Evolutionary conservation across 257 asterid genomes (phyloP).

Genomic region (Ligustrum vulgare): DNA sequence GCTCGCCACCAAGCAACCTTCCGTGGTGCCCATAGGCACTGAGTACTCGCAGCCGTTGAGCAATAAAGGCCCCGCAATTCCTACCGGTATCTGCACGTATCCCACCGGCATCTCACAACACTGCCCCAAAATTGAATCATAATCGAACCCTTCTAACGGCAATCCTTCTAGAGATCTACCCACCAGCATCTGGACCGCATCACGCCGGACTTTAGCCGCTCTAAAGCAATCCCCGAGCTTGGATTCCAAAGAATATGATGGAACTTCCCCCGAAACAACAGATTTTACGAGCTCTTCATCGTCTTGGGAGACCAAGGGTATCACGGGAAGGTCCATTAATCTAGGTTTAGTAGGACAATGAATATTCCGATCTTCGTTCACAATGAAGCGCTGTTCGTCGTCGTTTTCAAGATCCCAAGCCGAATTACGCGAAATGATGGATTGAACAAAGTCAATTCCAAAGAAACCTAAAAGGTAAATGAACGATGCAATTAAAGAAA

Average conservation of each 20-base stretch:
- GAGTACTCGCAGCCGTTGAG: not conserved
- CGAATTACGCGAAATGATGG: conserved; percentile 53
- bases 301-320: conserved; percentile 26
- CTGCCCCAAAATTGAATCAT: not conserved
- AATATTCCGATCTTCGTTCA: conserved; percentile 41
- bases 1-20: not conserved
- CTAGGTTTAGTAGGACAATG: conserved; percentile 25
- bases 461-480: conserved; percentile 79
- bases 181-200: conserved; percentile 34
- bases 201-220: conserved; percentile 37
- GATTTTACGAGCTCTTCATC: conserved; percentile 35
- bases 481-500: conserved; percentile 72
- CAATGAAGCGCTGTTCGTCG: conserved; percentile 43
- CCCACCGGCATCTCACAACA: conserved; percentile 15
- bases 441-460: conserved; percentile 88
- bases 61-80: conserved; percentile 11
- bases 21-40: not conserved
- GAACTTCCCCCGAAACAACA: conserved; percentile 35
- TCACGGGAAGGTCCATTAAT: conserved; percentile 22
- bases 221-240: conserved; percentile 35
- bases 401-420: conserved; percentile 51
- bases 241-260: conserved; percentile 37
- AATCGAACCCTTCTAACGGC: conserved; percentile 10
- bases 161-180: conserved; percentile 10
- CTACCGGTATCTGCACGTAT: conserved; percentile 8